Base-by-base conservation (phyloP, 1,139 yeast genomes). In the Candida sp. region DNA sequence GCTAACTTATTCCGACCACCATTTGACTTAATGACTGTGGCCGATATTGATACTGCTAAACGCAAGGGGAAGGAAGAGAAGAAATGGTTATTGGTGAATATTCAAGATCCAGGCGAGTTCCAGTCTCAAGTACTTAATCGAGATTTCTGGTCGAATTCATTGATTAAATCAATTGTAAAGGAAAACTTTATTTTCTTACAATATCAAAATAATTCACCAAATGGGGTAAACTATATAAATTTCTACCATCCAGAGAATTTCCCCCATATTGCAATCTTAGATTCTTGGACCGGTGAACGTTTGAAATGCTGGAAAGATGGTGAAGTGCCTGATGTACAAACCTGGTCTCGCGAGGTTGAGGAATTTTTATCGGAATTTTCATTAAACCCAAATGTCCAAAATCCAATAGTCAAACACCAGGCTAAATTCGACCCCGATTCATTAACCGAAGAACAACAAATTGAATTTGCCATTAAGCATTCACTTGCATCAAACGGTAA, bases 271-370 rank as follows among this genome's bases (percentile, higher is more conserved):
- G 89, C 97, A 2, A 87, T 95, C 36, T 62, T 95, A 44, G 99
- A 95, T 59, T 97, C 99, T 1, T 80, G 91, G 59, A 93, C 99
- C 0, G 98, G 98, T 11, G 99, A 93, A 63, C 74, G 96, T 47
- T 77, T 89, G 44, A 76, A 77, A 52, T 73, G 73, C 47, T 91
- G 97, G 96, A 54, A 57, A 11, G 77, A 76, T 40, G 81, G 81
- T 11, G 66, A 60, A 36, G 83, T 82, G 1, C 95, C 95, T 0
- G 66, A 67, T 33, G 71, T 76, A 1, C 71, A 65, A 11, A 65
- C 63, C 22, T 91, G 93, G 81, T 60, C 84, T 19, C 74, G 75
- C 36, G 85, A 83, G 38, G 77, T 82, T 1, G 73, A 77, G 27
- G 74, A 73, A 21, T 86, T 86, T 58, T 67, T 91, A 52, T 64